Evolutionary conservation across 805 yeast genomes (phyloP).

Genomic region (Saturnispora halmiae): DNA sequence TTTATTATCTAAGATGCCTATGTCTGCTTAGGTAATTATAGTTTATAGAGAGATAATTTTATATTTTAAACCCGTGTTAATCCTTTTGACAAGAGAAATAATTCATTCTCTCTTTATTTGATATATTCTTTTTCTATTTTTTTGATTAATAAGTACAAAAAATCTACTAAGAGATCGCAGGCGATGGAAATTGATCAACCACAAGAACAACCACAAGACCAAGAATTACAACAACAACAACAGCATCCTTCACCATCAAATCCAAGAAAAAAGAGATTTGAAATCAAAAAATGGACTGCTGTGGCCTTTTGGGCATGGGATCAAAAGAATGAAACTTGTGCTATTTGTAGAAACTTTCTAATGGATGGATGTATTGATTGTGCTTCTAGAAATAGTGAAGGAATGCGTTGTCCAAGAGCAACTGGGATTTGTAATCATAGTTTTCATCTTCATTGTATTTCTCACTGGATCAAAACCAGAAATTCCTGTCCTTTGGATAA

Average conservation of each 20-base stretch:
- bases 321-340: conserved; percentile 71
- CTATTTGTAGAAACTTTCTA: conserved; percentile 93
- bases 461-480: conserved; percentile 90
- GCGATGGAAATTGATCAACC: conserved; percentile 17
- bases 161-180: no score
- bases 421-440: conserved; percentile 98
- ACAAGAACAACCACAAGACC: neutral
- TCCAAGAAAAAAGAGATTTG: conserved; percentile 60
- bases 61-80: no score
- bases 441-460: conserved; percentile 95
- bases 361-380: conserved; percentile 99
- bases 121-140: no score
- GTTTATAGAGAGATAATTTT: conserved; percentile 5
- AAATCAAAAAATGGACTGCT: conserved; percentile 96
- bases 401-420: conserved; percentile 67
- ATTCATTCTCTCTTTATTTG: no score
- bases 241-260: conserved; percentile 19
- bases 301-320: conserved; percentile 99
- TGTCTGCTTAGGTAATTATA: neutral
- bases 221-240: no score
- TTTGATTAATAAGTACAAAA: no score
- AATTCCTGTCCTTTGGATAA: conserved; percentile 95
- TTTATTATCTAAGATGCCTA: conserved; percentile 44
- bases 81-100: no score
- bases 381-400: conserved; percentile 46